Conservation (phyloP, 208 protist species). For the Tritrichomonas foetus region DNA sequence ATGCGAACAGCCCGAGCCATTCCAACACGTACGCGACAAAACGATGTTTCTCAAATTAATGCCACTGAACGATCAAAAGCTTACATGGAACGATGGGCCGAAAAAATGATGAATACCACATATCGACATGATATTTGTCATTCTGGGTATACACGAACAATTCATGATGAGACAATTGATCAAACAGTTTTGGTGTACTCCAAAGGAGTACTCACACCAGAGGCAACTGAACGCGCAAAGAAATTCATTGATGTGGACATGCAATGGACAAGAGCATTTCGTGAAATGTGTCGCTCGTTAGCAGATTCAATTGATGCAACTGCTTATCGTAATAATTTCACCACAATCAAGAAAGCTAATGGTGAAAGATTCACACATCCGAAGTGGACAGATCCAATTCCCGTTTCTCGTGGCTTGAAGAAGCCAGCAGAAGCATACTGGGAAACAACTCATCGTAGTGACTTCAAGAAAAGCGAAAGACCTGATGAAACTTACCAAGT, state of each 20-base stretch:
- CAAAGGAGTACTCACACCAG: not conserved
- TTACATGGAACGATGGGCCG: not conserved
- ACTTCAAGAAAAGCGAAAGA: not conserved
- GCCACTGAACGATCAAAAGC: not conserved
- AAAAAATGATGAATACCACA: constrained; percentile 20
- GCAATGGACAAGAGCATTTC: not conserved
- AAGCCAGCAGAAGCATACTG: not conserved
- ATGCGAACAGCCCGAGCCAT: not conserved
- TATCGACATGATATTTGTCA: not conserved
- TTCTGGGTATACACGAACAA: not conserved
- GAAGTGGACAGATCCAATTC: constrained; percentile 29
- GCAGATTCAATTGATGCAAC: not conserved
- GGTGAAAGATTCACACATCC: not conserved
- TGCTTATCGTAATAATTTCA: not conserved
- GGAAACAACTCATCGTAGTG: not conserved
- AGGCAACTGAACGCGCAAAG: not conserved
- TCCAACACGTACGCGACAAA: not conserved
- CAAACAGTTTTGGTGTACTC: not conserved
- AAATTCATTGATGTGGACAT: not conserved
- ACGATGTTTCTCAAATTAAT: constrained; percentile 16
- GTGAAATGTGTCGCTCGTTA: not conserved
- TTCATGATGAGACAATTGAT: not conserved
- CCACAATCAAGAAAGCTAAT: not conserved
- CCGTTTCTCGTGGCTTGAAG: not conserved
- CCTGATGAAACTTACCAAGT: constrained; percentile 12